Evolutionary conservation across 768 basidiomycete genomes (phyloP), one percentile per base, ranked within the genome.

Genomic region (Pisolithus microcarpus): DNA sequence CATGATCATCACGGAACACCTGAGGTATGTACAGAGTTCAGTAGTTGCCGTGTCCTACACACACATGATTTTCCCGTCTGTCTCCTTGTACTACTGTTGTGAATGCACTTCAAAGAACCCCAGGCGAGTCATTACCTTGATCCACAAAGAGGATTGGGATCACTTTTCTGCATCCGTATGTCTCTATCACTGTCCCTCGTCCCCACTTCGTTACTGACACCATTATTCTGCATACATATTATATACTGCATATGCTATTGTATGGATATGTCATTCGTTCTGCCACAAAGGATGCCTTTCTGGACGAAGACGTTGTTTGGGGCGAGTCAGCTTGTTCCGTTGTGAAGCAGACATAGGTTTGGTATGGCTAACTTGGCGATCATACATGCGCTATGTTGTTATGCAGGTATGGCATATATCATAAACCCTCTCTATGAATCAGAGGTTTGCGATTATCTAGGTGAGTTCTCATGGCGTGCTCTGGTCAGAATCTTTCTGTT

Each of bases 1-100:
- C 88, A 91, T 63, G 93, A 97, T 62, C 93, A 97, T 67, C 78
- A 93, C 11, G 93, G 93, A 19, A 94, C 91, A 0, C 87, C 83
- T 2, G 85, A 91, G 72, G 85, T 87, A 37, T 48, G 67, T n/a
- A 18, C 5, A 38, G 8, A 10, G n/a, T n/a, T 16, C 7, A 28
- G 5, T 15, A 3, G 9, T 44, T 37, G 10, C 31, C n/a, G 36
- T 39, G 40, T 21, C 38, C 36, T 8, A 18, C 4, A 40, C 39
- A 11, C 7, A 7, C 7, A 11, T 40, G 39, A 40, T 10, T 40
- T 10, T 16, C 18, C n/a, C n/a, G n/a, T n/a, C n/a, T n/a, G n/a
- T 26, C 7, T 15, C 11, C 1, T 43, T 11, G 10, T 40, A 8
- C 10, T 24, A 28, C 15, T 45, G 28, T n/a, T 47, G 16, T 19